A percentile compares a stretch with the other conserved stretches of the same genome.
Conservation (phyloP, 371 early-diverging fungal genomes). For the Coemansia sp. region DNA sequence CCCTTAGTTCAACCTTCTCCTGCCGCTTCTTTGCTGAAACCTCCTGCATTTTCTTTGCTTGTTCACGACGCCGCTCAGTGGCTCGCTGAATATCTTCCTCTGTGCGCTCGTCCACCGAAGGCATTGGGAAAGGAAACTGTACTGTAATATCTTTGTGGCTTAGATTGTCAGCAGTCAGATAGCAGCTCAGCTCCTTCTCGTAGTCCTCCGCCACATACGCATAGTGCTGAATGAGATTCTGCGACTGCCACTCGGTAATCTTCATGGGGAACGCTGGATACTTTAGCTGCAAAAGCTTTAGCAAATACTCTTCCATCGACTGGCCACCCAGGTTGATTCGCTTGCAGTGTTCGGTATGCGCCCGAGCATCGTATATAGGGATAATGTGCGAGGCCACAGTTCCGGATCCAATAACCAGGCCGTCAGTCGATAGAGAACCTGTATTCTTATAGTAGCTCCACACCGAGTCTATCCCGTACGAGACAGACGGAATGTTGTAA, state of each 20-base stretch:
- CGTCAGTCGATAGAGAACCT: slow-evolving; percentile 47
- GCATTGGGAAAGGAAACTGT: slow-evolving; percentile 54
- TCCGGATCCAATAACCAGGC: slow-evolving; percentile 74
- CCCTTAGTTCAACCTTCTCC: slow-evolving; percentile 68
- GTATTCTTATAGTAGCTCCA: slow-evolving; percentile 72
- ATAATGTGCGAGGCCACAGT: slow-evolving; percentile 74
- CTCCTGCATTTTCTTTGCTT: slow-evolving; percentile 69
- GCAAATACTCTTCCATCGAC: slow-evolving; percentile 74
- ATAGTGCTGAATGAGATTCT: slow-evolving; percentile 67
- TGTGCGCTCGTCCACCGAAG: slow-evolving; percentile 68
- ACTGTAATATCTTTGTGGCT: slow-evolving; percentile 34
- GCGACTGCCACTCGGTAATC: slow-evolving; percentile 72
- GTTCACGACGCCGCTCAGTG: slow-evolving; percentile 66
- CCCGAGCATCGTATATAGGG: slow-evolving; percentile 60
- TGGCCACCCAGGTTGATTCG: slow-evolving; percentile 52
- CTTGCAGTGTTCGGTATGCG: slow-evolving; percentile 36
- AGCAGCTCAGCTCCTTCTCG: slow-evolving; percentile 58
- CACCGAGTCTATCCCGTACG: slow-evolving; percentile 83
- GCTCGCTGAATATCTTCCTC: slow-evolving; percentile 72
- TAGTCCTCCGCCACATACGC: slow-evolving; percentile 77
- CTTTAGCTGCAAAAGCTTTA: slow-evolving; percentile 85
- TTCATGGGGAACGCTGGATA: slow-evolving; percentile 86
- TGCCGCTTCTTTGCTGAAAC: slow-evolving; percentile 75
- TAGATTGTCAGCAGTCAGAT: slow-evolving; percentile 30
- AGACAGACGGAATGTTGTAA: slow-evolving; percentile 73